Conservation (phyloP, 2,329 filamentous ascomycete genomes). For the Fusarium sp. region DNA sequence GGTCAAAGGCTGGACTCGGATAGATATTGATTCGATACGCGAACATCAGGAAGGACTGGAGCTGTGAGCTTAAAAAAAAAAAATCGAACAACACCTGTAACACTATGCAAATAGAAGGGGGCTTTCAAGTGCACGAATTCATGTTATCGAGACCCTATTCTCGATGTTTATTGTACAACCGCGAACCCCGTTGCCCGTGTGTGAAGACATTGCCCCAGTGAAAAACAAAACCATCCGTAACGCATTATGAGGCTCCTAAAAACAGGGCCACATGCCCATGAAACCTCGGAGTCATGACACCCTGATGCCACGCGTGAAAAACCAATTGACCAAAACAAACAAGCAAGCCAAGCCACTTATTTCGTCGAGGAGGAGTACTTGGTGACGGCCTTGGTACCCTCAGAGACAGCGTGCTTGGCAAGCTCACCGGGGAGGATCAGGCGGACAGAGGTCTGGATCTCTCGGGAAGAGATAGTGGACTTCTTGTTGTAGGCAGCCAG, state of each 20-base stretch:
- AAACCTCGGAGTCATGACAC: slow-evolving; percentile 68
- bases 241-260: slow-evolving; percentile 74
- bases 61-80: background rate
- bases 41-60: background rate
- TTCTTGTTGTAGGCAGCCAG: slow-evolving; percentile 99
- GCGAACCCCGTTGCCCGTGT: slow-evolving; percentile 77
- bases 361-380: slow-evolving; percentile 99
- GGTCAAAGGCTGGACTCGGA: slow-evolving; percentile 86
- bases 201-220: slow-evolving; percentile 75
- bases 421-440: slow-evolving; percentile 98
- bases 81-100: background rate
- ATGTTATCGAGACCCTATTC: slow-evolving; percentile 72
- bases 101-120: slow-evolving; percentile 15
- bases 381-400: slow-evolving; percentile 99
- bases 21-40: slow-evolving; percentile 43
- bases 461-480: slow-evolving; percentile 98
- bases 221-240: slow-evolving; percentile 78
- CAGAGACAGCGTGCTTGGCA: slow-evolving; percentile 99
- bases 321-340: slow-evolving; percentile 70
- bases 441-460: slow-evolving; percentile 99
- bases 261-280: slow-evolving; percentile 51
- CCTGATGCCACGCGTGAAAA: slow-evolving; percentile 66
- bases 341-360: slow-evolving; percentile 75
- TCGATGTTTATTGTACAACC: slow-evolving; percentile 79
- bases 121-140: slow-evolving; percentile 70